phyloP scores from a whole-genome alignment of 768 basidiomycete species.

The Kwoniella dendrophila region DNA sequence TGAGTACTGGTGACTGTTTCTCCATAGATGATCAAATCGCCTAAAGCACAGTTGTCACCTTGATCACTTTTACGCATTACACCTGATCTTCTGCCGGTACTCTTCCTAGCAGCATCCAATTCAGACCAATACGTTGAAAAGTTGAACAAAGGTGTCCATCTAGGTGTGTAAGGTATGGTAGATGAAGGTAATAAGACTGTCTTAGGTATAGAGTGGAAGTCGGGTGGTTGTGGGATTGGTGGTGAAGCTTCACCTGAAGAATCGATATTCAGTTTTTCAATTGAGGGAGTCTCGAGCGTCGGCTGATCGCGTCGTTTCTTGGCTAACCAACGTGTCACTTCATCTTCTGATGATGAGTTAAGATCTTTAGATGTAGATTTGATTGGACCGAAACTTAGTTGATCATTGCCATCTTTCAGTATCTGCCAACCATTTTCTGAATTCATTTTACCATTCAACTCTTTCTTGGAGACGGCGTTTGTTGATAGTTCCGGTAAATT shows the following conservation, averaged over 20 bases:
- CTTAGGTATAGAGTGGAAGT: constrained; percentile 54
- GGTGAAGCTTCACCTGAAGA: constrained; percentile 12
- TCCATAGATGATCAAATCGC: constrained; percentile 79
- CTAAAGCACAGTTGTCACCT: constrained; percentile 60
- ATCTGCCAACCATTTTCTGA: constrained; percentile 28
- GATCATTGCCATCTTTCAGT: constrained; percentile 71
- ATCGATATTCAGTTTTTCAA: constrained; percentile 29
- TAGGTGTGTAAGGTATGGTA: constrained; percentile 35
- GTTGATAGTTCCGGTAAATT: constrained; percentile 52
- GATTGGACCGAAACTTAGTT: constrained; percentile 42
- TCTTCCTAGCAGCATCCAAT: constrained; percentile 54
- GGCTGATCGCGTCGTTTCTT: constrained; percentile 24
- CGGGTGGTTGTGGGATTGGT: constrained; percentile 61
- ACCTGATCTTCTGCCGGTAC: constrained; percentile 32
- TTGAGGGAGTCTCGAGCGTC: constrained; percentile 13
- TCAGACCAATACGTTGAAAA: constrained; percentile 65
- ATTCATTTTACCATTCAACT: constrained; percentile 42
- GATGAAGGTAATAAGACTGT: constrained; percentile 45
- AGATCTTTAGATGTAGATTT: neutral
- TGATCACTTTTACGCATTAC: constrained; percentile 23
- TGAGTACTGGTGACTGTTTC: constrained; percentile 93
- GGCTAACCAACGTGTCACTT: constrained; percentile 25
- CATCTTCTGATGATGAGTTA: constrained; percentile 1
- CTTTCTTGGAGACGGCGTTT: constrained; percentile 54
- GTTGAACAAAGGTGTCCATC: constrained; percentile 75